A percentile compares a stretch with the other conserved stretches of the same genome.
Conservation (phyloP, 176 grass and related monocot species). For the Carex pumila region DNA sequence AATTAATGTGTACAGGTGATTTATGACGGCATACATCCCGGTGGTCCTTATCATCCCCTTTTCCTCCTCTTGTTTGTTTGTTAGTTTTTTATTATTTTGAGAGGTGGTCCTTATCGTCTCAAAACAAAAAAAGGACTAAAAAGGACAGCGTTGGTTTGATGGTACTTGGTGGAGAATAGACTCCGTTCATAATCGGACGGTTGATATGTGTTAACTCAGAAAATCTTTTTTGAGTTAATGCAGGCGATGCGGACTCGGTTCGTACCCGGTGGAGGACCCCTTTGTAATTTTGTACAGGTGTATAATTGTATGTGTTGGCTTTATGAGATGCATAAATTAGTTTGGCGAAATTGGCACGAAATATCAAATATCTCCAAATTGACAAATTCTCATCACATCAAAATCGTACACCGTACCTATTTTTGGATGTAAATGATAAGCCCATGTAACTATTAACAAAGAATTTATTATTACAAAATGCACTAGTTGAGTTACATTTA, state of each 20-base stretch:
- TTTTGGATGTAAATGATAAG: background rate
- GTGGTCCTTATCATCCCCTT: too few species aligned
- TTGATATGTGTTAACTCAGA: too few species aligned
- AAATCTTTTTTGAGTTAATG: too few species aligned
- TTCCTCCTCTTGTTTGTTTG: too few species aligned
- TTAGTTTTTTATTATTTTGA: too few species aligned
- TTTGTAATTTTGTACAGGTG: background rate
- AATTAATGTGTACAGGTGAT: background rate
- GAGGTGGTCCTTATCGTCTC: background rate
- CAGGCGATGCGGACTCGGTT: too few species aligned
- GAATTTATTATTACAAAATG: background rate
- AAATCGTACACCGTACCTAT: background rate
- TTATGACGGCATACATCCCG: background rate
- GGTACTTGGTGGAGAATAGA: too few species aligned
- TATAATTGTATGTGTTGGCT: background rate
- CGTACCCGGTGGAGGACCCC: background rate
- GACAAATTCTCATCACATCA: background rate
- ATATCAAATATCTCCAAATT: background rate
- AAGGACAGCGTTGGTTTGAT: background rate
- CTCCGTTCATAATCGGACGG: too few species aligned
- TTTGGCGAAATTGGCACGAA: constrained; percentile 1
- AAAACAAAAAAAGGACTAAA: background rate
- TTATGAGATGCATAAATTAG: background rate
- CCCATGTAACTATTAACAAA: background rate
- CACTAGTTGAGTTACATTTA: background rate